Base-by-base conservation (phyloP, 176 grass and related monocot species). In the Calamus simplicifolius region DNA sequence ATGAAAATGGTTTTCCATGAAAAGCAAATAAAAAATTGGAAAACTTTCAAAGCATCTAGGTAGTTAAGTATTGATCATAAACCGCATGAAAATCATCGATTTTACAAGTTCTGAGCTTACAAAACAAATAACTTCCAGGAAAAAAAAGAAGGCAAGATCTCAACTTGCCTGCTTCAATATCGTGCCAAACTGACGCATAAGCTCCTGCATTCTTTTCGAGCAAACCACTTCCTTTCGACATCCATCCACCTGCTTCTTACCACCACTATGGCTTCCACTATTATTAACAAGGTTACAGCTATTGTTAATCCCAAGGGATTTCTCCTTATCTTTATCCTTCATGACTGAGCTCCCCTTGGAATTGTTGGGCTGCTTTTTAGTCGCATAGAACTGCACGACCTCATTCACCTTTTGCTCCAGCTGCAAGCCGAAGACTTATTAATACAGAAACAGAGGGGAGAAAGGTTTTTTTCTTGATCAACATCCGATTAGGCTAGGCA, bases 341-440 rank as follows among this genome's bases (percentile, higher is more conserved):
- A 16, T 56, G 18, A 49, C 68, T 6, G 56, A 71, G 56, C 19
- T 60, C 55, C 68, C 68, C 54, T 60, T 71, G 3, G 38, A 71
- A 71, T 58, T 60, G 25, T 71, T 71, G 16, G 54, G 16, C 4
- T 81, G 81, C 50, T 81, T 89, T 71, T 79, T 89, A 63, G 15
- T 68, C 23, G 80, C 69, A 29, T 73, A 81, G 67, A 81, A 85
- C 12, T 77, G 62, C 29, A 55, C 71, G 48, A 89, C 78, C 50
- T 89, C 86, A 59, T 61, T 73, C 63, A 89, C 86, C 27, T 25
- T 74, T 67, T 16, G 77, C 78, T 89, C 86, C 66, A 89, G 25
- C 86, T 89, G 78, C 78, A 80, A 28, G 56, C 56, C n/a, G 61
- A 27, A 23, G 35, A 26, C 25, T 51, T 23, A 73, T 4, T 27